phyloP scores from a whole-genome alignment of 106 monocot species.

The Dendrobium chrysotoxum region DNA sequence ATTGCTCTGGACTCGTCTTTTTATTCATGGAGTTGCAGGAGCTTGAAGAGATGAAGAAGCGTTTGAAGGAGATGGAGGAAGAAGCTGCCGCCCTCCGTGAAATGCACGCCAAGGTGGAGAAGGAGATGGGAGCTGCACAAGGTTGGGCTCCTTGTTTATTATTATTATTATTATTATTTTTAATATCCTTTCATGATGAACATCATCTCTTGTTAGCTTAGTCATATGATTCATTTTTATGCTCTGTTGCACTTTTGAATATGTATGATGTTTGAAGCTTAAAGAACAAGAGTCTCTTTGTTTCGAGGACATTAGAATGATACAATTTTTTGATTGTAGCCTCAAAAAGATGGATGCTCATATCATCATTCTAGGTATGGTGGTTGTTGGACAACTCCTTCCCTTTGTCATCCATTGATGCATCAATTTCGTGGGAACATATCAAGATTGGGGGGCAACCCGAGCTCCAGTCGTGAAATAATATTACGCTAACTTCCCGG shows the following conservation, averaged over 20 bases:
- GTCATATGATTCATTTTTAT: background rate
- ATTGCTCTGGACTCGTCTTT: background rate
- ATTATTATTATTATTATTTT: background rate
- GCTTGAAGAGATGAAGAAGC: conserved; percentile 91
- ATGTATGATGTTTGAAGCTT: background rate
- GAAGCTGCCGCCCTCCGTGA: conserved; percentile 91
- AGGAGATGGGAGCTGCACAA: conserved; percentile 78
- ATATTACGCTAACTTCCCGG: too few species aligned
- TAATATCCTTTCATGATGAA: background rate
- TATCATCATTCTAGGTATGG: too few species aligned
- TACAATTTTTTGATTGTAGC: too few species aligned
- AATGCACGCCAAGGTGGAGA: conserved; percentile 96
- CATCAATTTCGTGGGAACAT: too few species aligned
- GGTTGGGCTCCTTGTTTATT: conserved; percentile 20
- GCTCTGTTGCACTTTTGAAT: background rate
- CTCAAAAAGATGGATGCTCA: too few species aligned
- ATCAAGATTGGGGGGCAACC: too few species aligned
- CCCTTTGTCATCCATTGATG: too few species aligned
- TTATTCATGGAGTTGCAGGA: conserved; percentile 30
- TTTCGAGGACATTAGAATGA: too few species aligned
- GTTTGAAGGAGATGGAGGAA: conserved; percentile 93
- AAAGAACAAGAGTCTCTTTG: background rate
- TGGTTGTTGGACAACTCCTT: too few species aligned
- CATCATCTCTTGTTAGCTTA: background rate
- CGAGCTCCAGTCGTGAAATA: too few species aligned